Percentiles rank a stretch among this genome's conserved stretches.
Evolutionary conservation across 2,329 filamentous ascomycete species (phyloP).

Genomic region (Colletotrichum simmondsii): DNA sequence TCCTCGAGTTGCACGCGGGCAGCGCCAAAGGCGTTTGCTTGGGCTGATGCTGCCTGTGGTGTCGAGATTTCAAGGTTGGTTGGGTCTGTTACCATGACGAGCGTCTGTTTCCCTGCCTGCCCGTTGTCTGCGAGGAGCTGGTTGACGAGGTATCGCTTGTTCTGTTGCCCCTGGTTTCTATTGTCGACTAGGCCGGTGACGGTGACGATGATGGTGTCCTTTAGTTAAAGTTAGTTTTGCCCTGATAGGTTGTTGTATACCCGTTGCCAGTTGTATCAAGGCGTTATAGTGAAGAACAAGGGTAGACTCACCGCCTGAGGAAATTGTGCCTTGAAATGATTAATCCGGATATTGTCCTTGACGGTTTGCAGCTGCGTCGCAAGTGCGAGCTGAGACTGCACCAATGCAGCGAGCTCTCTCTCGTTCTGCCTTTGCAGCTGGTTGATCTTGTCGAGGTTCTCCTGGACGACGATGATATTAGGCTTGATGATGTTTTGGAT

Average conservation of each 20-base stretch:
- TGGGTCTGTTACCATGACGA: constrained; percentile 51
- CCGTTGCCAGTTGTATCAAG: not conserved
- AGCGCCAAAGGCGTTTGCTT: constrained; percentile 37
- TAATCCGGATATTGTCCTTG: constrained; percentile 55
- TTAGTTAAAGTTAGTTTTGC: not conserved
- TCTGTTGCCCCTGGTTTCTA: constrained; percentile 41
- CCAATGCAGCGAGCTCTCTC: constrained; percentile 48
- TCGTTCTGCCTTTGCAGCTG: constrained; percentile 48
- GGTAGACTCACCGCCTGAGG: constrained; percentile 45
- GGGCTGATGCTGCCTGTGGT: constrained; percentile 36
- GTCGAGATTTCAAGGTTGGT: constrained; percentile 47
- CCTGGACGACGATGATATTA: constrained; percentile 46
- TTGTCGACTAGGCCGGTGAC: constrained; percentile 50
- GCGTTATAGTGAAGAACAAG: too few relatives aligned
- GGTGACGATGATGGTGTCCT: constrained; percentile 52
- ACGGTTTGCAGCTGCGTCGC: constrained; percentile 50
- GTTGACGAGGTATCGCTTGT: constrained; percentile 52
- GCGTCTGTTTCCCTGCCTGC: constrained; percentile 43
- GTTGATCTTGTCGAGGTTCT: constrained; percentile 48
- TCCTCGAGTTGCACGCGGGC: constrained; percentile 7
- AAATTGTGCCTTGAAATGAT: constrained; percentile 50
- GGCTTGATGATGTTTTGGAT: constrained; percentile 38
- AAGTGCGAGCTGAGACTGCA: constrained; percentile 49
- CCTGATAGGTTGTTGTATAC: not conserved
- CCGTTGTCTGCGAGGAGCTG: constrained; percentile 51